Base-by-base conservation (phyloP, 176 grass and related monocot genomes). In the Oryza australiensis region DNA sequence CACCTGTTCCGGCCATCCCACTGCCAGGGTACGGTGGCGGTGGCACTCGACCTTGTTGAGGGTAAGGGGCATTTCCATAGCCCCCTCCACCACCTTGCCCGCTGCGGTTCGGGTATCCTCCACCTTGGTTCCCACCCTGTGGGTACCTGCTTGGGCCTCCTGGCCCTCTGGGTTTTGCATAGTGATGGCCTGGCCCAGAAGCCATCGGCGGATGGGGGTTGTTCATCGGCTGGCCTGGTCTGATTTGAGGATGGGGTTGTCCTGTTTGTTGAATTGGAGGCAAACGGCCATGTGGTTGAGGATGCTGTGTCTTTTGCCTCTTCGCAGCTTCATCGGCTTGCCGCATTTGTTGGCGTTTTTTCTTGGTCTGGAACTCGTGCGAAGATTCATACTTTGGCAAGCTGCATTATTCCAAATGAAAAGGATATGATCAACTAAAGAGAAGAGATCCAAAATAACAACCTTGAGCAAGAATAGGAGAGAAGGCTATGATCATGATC, bases 291-390 rank as follows among this genome's bases (percentile, higher is more conserved):
- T 94, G 92, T 35, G 89, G 83, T 41, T 66, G 86, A 26, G 89
- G 72, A 81, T 94, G 92, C 74, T 84, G 78, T 59, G 85, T 40
- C 27, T 94, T 94, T 73, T 89, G 92, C 29, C 84, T 77, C 66
- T 91, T 94, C 16, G 89, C 84, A 13, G 89, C 81, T 62, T 94
- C 92, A 42, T 87, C 89, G 66, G 90, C 89, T 78, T 94, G 92
- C 13, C 92, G 80, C 82, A 89, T 80, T 76, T 94, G 92, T 68
- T 91, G 89, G 43, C 86, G 83, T 55, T 86, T 94, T 80, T 86
- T 94, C 92, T 91, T 94, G 1, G 83, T 91, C 68, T 94, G 92
- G 48, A 91, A 91, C 55, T 91, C 89, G 6, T 94, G 92, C 0
- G 92, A 87, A 12, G 89, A 78, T 60, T 94, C 92, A 11, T 91